Percentiles rank a stretch among this genome's conserved stretches.
Evolutionary conservation across 805 yeast genomes (phyloP).

Genomic region (Saccharomyces kudriavzevii): DNA sequence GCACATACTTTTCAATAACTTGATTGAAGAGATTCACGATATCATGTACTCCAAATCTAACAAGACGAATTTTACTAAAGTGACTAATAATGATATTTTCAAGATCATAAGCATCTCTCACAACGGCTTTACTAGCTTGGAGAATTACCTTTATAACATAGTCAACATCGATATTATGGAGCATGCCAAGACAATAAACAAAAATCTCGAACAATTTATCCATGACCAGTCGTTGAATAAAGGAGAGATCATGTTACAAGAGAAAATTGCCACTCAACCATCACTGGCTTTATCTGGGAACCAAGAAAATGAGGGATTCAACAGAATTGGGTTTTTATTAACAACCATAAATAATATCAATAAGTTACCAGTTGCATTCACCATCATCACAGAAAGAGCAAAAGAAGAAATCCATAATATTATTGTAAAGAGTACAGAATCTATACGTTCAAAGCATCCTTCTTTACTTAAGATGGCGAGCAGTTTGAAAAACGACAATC

Average conservation of each 20-base stretch:
- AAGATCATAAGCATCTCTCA: slow-evolving; percentile 15
- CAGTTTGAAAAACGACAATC: slow-evolving; percentile 12
- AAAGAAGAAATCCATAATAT: slow-evolving; percentile 58
- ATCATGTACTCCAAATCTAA: slow-evolving; percentile 53
- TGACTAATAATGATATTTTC: slow-evolving; percentile 18
- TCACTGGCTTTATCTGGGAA: neutral
- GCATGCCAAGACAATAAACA: slow-evolving; percentile 36
- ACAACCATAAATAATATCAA: slow-evolving; percentile 53
- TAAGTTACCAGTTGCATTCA: slow-evolving; percentile 50
- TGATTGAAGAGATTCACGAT: slow-evolving; percentile 68
- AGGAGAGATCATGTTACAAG: neutral
- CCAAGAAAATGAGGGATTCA: slow-evolving; percentile 8
- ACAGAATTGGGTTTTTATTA: slow-evolving; percentile 32
- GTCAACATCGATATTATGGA: slow-evolving; percentile 50
- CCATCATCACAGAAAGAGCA: slow-evolving; percentile 44
- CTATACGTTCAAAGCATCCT: slow-evolving; percentile 50
- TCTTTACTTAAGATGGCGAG: slow-evolving; percentile 31
- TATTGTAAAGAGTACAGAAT: slow-evolving; percentile 55
- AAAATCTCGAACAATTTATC: slow-evolving; percentile 32
- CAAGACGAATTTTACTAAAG: neutral
- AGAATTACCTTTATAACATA: slow-evolving; percentile 46
- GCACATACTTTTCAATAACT: slow-evolving; percentile 54
- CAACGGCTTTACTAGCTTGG: slow-evolving; percentile 37
- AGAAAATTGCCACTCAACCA: neutral
- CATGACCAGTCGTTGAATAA: neutral